A percentile compares a stretch with the other conserved stretches of the same genome.
Evolutionary conservation across 495 filamentous ascomycete genomes (phyloP).

Genomic region (Lophiostoma macrostomum): DNA sequence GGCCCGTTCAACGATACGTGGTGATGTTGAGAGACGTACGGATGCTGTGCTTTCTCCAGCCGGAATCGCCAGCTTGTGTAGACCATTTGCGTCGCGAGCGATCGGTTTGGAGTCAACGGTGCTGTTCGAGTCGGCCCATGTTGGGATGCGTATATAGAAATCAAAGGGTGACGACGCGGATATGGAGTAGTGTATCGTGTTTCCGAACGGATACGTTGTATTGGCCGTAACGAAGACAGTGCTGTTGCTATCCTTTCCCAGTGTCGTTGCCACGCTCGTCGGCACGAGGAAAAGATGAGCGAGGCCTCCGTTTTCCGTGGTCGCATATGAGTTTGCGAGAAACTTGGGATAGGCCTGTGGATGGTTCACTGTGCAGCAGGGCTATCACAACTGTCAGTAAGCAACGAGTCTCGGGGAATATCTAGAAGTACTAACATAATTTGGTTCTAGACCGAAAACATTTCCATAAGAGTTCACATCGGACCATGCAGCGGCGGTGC

Average conservation of each 20-base stretch:
- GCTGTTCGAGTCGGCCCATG: constrained; percentile 43
- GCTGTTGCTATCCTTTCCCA: not conserved
- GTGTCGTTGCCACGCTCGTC: constrained; percentile 34
- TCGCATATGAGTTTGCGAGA: constrained; percentile 36
- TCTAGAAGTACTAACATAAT: too few species aligned
- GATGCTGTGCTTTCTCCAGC: constrained; percentile 36
- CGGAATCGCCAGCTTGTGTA: constrained; percentile 39
- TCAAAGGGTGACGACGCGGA: constrained; percentile 41
- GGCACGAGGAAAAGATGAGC: constrained; percentile 48
- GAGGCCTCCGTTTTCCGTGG: constrained; percentile 37
- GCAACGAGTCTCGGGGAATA: constrained; percentile 49
- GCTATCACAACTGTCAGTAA: constrained; percentile 44
- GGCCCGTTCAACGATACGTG: constrained; percentile 32
- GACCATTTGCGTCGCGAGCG: constrained; percentile 18
- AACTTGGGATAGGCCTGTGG: constrained; percentile 62
- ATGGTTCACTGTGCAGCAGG: constrained; percentile 65
- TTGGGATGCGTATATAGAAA: constrained; percentile 52
- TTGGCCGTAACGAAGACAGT: constrained; percentile 37
- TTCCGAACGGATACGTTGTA: constrained; percentile 55
- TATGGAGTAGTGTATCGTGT: constrained; percentile 50
- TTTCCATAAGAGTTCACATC: too few species aligned
- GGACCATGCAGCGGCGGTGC: too few species aligned
- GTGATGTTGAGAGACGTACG: constrained; percentile 1
- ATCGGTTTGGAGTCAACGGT: constrained; percentile 6
- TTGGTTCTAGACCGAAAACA: too few species aligned